Evolutionary conservation across 192 early-diverging fungal genomes (phyloP).

Genomic region (Podila epicladia): DNA sequence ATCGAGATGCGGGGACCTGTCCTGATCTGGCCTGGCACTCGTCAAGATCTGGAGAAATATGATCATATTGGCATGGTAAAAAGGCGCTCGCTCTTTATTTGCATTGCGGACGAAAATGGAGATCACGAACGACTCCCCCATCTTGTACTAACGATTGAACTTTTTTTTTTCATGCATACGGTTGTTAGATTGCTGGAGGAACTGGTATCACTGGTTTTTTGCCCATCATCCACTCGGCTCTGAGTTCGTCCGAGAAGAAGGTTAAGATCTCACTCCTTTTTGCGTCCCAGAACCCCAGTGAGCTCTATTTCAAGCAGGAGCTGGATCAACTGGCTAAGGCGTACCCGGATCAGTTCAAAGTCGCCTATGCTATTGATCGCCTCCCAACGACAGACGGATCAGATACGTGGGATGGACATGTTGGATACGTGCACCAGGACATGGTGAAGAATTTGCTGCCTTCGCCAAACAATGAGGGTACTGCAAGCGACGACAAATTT

Average conservation of each 20-base stretch:
- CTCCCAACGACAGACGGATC: constrained; percentile 19
- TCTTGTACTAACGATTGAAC: background rate
- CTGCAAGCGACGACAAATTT: constrained; percentile 6
- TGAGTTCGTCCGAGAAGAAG: constrained; percentile 54
- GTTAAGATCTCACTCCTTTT: constrained; percentile 63
- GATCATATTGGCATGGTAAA: constrained; percentile 66
- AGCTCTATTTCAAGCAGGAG: constrained; percentile 64
- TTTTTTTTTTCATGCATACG: too few relatives aligned
- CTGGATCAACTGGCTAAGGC: constrained; percentile 59
- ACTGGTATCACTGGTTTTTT: constrained; percentile 81
- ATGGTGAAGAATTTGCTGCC: constrained; percentile 54
- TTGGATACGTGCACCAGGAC: constrained; percentile 35
- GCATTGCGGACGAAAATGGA: background rate
- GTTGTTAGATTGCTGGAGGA: constrained; percentile 72
- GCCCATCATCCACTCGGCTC: constrained; percentile 62
- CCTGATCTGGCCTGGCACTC: constrained; percentile 57
- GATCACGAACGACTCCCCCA: background rate
- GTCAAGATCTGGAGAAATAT: constrained; percentile 43
- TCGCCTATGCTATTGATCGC: constrained; percentile 64
- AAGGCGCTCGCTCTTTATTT: background rate
- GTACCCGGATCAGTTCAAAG: constrained; percentile 51
- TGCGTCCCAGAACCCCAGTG: constrained; percentile 52
- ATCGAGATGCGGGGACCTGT: constrained; percentile 76
- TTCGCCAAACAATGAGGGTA: background rate
- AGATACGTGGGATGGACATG: constrained; percentile 36